Conservation (phyloP, 108 stramenopile species). For the Nitzschia sp. region DNA sequence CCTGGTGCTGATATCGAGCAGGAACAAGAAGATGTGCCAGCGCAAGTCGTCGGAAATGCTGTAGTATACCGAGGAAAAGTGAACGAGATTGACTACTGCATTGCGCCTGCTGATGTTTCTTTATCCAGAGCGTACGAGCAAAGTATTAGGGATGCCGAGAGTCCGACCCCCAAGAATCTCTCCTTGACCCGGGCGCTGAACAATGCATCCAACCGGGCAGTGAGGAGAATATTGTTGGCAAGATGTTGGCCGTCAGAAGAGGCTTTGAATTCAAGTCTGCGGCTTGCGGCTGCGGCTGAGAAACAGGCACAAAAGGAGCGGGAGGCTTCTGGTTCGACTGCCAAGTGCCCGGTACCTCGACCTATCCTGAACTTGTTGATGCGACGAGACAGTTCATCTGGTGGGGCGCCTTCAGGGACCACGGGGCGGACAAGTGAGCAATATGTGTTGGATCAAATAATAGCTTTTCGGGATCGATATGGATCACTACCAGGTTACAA, state of each 20-base stretch:
- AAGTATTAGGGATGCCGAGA: background rate
- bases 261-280: conserved; percentile 77
- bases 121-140: conserved; percentile 57
- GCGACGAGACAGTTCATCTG: conserved; percentile 34
- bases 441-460: conserved; percentile 73
- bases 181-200: conserved; percentile 80
- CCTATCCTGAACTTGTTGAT: conserved; percentile 84
- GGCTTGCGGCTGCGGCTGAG: conserved; percentile 44
- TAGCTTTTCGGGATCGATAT: conserved; percentile 67
- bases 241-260: conserved; percentile 86
- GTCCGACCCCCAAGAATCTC: conserved; percentile 34
- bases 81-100: conserved; percentile 83
- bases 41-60: conserved; percentile 22
- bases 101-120: conserved; percentile 81
- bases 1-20: conserved; percentile 54
- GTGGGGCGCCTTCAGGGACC: background rate
- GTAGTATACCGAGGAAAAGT: conserved; percentile 45
- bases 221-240: conserved; percentile 76
- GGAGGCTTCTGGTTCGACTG: conserved; percentile 10
- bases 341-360: conserved; percentile 88
- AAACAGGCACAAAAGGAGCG: conserved; percentile 34
- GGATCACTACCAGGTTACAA: conserved; percentile 58
- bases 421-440: conserved; percentile 53
- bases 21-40: conserved; percentile 21
- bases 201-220: conserved; percentile 83